phyloP scores from a whole-genome alignment of 345 rosid species.

The rapeseed (Brassica napus) region DNA sequence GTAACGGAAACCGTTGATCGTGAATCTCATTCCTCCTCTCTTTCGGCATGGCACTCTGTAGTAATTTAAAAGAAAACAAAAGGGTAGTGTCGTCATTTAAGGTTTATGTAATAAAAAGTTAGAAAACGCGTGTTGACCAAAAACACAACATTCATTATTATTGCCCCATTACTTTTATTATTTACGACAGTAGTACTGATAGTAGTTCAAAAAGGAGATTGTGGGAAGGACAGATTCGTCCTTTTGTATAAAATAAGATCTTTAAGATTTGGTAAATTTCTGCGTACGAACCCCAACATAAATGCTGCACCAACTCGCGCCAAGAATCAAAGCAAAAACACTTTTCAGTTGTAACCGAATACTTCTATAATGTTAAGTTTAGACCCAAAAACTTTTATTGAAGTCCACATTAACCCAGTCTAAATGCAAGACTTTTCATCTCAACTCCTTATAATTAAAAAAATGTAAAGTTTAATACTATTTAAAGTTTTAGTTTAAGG shows the following conservation, averaged over 20 bases:
- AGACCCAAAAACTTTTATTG: neutral
- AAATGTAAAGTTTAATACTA: neutral
- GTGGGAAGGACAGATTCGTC: constrained; percentile 38
- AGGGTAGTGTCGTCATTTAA: constrained; percentile 17
- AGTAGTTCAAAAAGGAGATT: neutral
- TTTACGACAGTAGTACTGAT: neutral
- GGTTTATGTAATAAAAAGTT: neutral
- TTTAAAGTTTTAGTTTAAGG: neutral
- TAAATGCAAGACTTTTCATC: neutral
- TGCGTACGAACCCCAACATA: constrained; percentile 34
- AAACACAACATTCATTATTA: neutral
- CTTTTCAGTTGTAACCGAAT: neutral
- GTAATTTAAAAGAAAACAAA: neutral
- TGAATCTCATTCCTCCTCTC: constrained; percentile 62
- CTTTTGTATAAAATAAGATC: constrained; percentile 13
- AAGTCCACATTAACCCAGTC: neutral
- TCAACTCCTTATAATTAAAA: neutral
- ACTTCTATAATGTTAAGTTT: neutral
- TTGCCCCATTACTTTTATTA: constrained; percentile 6
- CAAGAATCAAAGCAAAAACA: constrained; percentile 12
- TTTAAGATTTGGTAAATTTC: constrained; percentile 21
- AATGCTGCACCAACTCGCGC: constrained; percentile 36
- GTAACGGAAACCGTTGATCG: constrained; percentile 69
- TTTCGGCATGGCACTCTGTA: constrained; percentile 65
- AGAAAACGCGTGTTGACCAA: constrained; percentile 40